Base-by-base conservation (phyloP, 1,284 basidiomycete genomes). In the Ustilago sp. region DNA sequence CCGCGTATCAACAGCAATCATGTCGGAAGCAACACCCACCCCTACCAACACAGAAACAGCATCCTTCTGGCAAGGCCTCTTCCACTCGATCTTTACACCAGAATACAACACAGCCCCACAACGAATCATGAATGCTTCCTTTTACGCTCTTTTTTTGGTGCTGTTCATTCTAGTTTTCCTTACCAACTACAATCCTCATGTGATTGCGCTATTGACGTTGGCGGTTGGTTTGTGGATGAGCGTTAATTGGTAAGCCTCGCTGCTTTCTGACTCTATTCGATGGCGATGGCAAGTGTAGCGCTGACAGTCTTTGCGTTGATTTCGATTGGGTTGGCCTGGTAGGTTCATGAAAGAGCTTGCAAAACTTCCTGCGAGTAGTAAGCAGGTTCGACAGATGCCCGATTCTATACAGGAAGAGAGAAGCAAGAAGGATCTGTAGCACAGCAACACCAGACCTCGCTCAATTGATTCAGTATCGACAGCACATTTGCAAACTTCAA, bases 121-220 rank as follows among this genome's bases (percentile, higher is more conserved):
- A 45, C 54, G 63, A 3, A 63, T 82, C 51, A 87, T 87, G 87
- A 83, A 85, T 64, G 74, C 74, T 41, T 83, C 84, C 36, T 87
- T 87, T 80, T 84, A 85, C 70, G 86, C 79, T 7, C 83, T 87
- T 19, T 86, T 87, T 34, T 50, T 80, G 19, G 84, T 83, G 15
- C 78, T 87, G 15, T 52, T 69, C 47, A 78, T 67, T 8, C 78
- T 87, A 41, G 55, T 85, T 15, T 59, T 84, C 39, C 65, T 85
- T 13, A 86, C 87, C 0, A 63, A 79, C 2, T 84, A 81, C 32
- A 87, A 86, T 58, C 45, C 77, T 11, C 87, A 87, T 59, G 86
- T 87, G 15, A 56, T 86, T 17, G 83, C 82, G 1, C 72, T 87
- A 0, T 65, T 87, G 8, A 61, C 69, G 2, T 63, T 87, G 17